Percentiles rank a stretch among this genome's conserved stretches.
Conservation (phyloP, 305 asterid species). For the Salvia sclarea region DNA sequence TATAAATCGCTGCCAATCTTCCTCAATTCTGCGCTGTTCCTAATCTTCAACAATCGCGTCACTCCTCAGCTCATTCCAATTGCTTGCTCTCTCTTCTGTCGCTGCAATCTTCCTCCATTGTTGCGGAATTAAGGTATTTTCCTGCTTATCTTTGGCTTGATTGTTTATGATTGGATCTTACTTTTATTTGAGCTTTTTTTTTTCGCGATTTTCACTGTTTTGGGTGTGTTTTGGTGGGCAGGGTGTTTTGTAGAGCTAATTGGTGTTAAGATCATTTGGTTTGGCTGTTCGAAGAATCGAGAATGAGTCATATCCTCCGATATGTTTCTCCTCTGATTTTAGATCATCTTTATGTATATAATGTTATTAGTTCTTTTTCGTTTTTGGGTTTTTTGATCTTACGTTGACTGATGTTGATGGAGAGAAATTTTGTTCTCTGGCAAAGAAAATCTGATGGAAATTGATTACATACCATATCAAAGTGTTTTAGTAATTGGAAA, state of each 20-base stretch:
- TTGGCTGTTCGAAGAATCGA: slow-evolving; percentile 52
- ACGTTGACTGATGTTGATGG: neutral
- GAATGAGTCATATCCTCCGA: slow-evolving; percentile 81
- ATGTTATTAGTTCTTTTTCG: too few species aligned
- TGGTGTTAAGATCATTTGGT: slow-evolving; percentile 34
- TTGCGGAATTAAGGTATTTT: slow-evolving; percentile 11
- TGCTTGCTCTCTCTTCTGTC: neutral
- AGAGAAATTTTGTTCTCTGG: neutral
- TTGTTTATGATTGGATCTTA: neutral
- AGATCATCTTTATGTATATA: neutral
- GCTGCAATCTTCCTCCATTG: neutral
- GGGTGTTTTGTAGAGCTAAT: slow-evolving; percentile 39
- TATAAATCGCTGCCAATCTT: slow-evolving; percentile 26
- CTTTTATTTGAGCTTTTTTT: neutral
- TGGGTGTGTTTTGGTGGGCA: slow-evolving; percentile 36
- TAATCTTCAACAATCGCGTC: neutral
- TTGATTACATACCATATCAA: too few species aligned
- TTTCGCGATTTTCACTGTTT: neutral
- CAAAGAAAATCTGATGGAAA: neutral
- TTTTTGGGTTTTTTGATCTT: neutral
- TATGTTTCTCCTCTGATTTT: slow-evolving; percentile 59
- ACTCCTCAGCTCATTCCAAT: neutral
- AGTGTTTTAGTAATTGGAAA: too few species aligned
- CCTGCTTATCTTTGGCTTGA: neutral
- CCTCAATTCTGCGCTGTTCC: neutral